Conservation (phyloP, 306 rosid species). For the Cucumis hystrix region DNA sequence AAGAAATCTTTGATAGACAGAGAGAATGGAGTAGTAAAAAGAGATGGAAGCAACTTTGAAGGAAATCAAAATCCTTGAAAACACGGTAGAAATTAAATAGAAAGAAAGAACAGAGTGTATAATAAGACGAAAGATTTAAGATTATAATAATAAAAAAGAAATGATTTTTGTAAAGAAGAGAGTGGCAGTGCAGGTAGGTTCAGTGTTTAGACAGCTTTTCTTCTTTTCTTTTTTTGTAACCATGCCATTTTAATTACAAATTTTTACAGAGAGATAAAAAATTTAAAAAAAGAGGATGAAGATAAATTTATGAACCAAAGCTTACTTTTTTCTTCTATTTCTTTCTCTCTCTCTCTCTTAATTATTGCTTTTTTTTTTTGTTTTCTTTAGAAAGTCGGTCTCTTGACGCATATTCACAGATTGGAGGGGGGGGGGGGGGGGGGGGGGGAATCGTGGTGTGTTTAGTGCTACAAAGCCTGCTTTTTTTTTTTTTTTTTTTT, state of each 20-base stretch:
- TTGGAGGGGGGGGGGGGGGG: background rate
- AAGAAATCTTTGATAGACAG: too few species aligned
- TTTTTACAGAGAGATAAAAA: background rate
- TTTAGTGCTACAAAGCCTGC: constrained; percentile 25
- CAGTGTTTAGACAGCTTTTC: background rate
- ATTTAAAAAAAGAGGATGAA: background rate
- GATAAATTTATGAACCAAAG: background rate
- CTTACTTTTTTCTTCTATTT: background rate
- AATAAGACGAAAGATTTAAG: background rate
- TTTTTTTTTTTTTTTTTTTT: constrained; percentile 4
- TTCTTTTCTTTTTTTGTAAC: constrained; percentile 4
- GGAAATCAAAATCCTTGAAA: too few species aligned
- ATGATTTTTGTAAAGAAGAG: background rate
- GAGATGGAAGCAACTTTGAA: too few species aligned
- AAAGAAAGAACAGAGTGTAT: too few species aligned
- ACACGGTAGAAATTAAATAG: background rate
- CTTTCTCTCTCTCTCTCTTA: background rate
- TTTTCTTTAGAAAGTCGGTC: constrained; percentile 2
- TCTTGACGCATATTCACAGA: constrained; percentile 32
- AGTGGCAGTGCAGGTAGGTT: constrained; percentile 7
- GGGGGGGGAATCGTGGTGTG: constrained; percentile 29
- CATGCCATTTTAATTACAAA: background rate
- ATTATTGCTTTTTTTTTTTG: background rate
- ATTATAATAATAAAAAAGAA: too few species aligned
- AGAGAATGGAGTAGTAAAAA: background rate